Conservation (phyloP, 305 asterid species). For the Rubia tinctorum region DNA sequence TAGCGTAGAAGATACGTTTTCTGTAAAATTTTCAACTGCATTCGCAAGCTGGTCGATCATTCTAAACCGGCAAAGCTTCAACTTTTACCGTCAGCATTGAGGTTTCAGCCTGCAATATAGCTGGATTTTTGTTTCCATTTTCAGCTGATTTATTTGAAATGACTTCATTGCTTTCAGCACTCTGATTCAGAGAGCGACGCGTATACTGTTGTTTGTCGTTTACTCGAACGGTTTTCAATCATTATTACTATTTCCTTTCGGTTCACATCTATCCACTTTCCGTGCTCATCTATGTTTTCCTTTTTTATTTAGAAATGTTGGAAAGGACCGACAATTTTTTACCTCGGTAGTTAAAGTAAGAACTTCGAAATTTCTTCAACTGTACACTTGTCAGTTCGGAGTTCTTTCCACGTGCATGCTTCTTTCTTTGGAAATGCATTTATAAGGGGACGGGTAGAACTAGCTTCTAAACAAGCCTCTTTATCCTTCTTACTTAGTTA, state of each 20-base stretch:
- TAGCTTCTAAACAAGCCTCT: constrained; percentile 21
- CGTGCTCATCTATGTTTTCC: constrained; percentile 30
- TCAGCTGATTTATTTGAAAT: constrained; percentile 26
- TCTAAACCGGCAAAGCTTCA: constrained; percentile 3
- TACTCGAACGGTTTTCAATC: constrained; percentile 20
- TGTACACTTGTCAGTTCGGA: constrained; percentile 45
- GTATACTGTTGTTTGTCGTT: constrained; percentile 21
- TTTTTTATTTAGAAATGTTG: constrained; percentile 27
- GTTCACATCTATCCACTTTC: constrained; percentile 19
- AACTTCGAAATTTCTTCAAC: constrained; percentile 32
- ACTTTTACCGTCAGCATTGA: constrained; percentile 21
- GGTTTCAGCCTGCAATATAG: constrained; percentile 44
- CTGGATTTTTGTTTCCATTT: constrained; percentile 51
- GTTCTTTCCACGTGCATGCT: constrained; percentile 41
- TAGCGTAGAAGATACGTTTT: background rate
- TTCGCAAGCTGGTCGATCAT: background rate
- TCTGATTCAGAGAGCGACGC: constrained; percentile 21
- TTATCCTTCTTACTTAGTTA: constrained; percentile 22
- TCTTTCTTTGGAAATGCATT: constrained; percentile 43
- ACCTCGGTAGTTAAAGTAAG: constrained; percentile 24
- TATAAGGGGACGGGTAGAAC: constrained; percentile 25
- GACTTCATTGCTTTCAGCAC: constrained; percentile 19
- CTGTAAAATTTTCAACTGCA: constrained; percentile 2
- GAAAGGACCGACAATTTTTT: constrained; percentile 35
- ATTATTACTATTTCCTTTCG: constrained; percentile 14